phyloP scores from a whole-genome alignment of 306 rosid genomes.

The Macrotyloma uniflorum region DNA sequence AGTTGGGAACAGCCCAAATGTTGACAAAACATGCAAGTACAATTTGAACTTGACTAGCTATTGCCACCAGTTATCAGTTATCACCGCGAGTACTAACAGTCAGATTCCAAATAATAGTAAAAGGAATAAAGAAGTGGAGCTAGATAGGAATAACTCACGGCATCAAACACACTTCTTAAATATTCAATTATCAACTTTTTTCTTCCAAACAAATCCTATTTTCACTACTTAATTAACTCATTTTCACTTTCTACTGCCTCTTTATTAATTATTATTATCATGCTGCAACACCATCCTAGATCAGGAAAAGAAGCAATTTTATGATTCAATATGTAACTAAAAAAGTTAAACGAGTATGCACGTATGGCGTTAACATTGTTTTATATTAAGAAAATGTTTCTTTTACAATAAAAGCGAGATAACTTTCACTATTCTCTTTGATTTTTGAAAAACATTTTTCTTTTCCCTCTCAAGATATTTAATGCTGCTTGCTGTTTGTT shows the following conservation, averaged over 20 bases:
- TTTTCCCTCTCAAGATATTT: neutral
- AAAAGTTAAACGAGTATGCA: neutral
- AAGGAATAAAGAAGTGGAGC: neutral
- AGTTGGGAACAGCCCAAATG: slow-evolving; percentile 37
- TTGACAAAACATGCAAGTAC: slow-evolving; percentile 44
- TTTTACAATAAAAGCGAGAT: neutral
- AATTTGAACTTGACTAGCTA: slow-evolving; percentile 40
- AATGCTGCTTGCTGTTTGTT: neutral
- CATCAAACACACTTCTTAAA: slow-evolving; percentile 17
- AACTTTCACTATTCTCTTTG: neutral
- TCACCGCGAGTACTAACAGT: slow-evolving; percentile 42
- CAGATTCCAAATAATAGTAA: slow-evolving; percentile 37
- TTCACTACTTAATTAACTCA: too few relatives aligned
- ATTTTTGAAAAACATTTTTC: neutral
- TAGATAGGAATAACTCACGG: slow-evolving; percentile 20
- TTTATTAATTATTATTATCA: neutral
- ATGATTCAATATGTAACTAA: neutral
- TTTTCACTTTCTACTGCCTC: neutral
- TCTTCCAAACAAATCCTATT: neutral
- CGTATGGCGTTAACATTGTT: neutral
- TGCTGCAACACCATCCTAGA: neutral
- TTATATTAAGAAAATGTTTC: neutral
- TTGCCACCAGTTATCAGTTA: slow-evolving; percentile 28
- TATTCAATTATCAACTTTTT: neutral
- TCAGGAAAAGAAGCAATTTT: neutral